Evolutionary conservation across 495 filamentous ascomycete genomes (phyloP).

Genomic region (Penicillium subrubescens): DNA sequence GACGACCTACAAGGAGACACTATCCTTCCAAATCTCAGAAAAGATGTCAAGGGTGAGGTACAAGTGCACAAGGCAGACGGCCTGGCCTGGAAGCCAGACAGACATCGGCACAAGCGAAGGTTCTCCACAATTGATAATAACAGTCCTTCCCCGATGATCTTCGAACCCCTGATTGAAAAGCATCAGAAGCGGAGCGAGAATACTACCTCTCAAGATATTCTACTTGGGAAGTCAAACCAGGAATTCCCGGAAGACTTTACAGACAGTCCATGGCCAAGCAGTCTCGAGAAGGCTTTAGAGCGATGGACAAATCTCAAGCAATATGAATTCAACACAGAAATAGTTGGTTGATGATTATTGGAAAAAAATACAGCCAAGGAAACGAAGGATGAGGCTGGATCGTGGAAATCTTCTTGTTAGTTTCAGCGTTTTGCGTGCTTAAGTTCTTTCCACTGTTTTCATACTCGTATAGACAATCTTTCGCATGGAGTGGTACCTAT

Average conservation of each 20-base stretch:
- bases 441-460: neutral
- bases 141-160: too few relatives aligned
- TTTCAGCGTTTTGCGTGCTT: neutral
- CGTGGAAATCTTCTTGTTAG: neutral
- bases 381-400: neutral
- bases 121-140: too few relatives aligned
- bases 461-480: neutral
- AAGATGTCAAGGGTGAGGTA: too few relatives aligned
- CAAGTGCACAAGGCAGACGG: too few relatives aligned
- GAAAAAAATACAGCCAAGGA: too few relatives aligned
- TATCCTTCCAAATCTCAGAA: too few relatives aligned
- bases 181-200: neutral
- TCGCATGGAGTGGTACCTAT: too few relatives aligned
- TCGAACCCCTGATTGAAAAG: too few relatives aligned
- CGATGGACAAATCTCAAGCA: neutral
- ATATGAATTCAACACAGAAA: neutral
- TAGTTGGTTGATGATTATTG: neutral
- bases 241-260: neutral
- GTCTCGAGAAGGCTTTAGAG: neutral
- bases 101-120: too few relatives aligned
- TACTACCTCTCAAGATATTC: neutral
- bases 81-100: too few relatives aligned
- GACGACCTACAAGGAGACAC: too few relatives aligned
- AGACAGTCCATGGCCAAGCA: neutral
- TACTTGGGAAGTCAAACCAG: neutral